A percentile compares a stretch with the other conserved stretches of the same genome.
Evolutionary conservation across 257 asterid species (phyloP).

Genomic region (Ehretia macrophylla): DNA sequence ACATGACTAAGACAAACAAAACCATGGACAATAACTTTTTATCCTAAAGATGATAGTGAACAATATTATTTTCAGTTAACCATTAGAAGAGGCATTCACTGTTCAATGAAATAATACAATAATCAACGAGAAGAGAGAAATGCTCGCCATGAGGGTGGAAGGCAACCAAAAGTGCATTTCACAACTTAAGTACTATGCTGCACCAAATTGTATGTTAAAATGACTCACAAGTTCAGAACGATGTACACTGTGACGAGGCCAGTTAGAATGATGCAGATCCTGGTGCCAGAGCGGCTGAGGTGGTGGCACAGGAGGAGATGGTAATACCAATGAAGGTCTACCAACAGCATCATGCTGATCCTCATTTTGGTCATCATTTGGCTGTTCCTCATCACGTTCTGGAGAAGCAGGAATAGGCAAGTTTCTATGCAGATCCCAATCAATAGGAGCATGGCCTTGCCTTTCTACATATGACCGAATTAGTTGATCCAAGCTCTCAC

Average conservation of each 20-base stretch:
- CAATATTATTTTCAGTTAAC: neutral
- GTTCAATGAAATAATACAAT: too few species aligned
- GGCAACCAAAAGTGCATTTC: too few species aligned
- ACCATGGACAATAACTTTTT: neutral
- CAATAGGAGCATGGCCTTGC: slow-evolving; percentile 67
- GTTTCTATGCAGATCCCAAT: slow-evolving; percentile 78
- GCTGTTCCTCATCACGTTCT: slow-evolving; percentile 53
- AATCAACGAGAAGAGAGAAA: too few species aligned
- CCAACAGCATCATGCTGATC: slow-evolving; percentile 50
- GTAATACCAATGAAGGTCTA: slow-evolving; percentile 66
- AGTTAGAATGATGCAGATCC: slow-evolving; percentile 68
- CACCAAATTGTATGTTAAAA: neutral
- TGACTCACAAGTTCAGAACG: slow-evolving; percentile 78
- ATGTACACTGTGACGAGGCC: slow-evolving; percentile 76
- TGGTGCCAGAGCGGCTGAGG: slow-evolving; percentile 93
- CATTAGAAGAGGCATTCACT: too few species aligned
- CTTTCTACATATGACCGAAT: slow-evolving; percentile 82
- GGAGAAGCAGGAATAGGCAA: slow-evolving; percentile 77
- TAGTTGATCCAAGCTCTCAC: slow-evolving; percentile 85
- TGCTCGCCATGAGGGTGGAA: too few species aligned
- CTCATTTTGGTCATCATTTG: slow-evolving; percentile 52
- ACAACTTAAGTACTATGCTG: neutral
- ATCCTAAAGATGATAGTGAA: neutral
- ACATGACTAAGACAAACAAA: neutral
- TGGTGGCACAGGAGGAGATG: slow-evolving; percentile 86